These are phyloP conservation scores for Daedalea quercina DNA, from an alignment of 768 basidiomycete genomes.

Conservation along the genomic window DNA sequence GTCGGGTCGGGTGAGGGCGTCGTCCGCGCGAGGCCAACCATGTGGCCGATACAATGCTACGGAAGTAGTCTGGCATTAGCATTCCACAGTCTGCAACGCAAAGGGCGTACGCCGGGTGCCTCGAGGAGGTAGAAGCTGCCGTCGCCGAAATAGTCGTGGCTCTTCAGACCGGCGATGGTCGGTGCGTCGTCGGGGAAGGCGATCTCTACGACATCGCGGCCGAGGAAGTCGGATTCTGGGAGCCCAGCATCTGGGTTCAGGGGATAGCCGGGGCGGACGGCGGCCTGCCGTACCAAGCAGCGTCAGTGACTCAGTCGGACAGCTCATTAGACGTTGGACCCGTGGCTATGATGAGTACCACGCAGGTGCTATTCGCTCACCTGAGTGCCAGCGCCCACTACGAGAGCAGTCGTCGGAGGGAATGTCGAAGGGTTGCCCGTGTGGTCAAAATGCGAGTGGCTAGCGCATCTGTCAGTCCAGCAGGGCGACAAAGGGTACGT, in stretches of 20 bases:
- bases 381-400: background rate
- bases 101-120: slow-evolving; percentile 42
- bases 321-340: too few relatives aligned
- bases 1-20: slow-evolving; percentile 34
- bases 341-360: background rate
- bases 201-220: background rate
- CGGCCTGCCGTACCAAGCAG: background rate
- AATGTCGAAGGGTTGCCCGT: background rate
- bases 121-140: slow-evolving; percentile 53
- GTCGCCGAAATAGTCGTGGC: slow-evolving; percentile 45
- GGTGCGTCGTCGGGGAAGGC: background rate
- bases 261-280: background rate
- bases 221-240: background rate
- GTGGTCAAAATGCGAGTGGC: background rate
- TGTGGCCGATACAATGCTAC: slow-evolving; percentile 32
- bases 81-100: slow-evolving; percentile 9
- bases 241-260: background rate
- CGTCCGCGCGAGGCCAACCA: slow-evolving; percentile 48
- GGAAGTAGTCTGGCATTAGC: slow-evolving; percentile 6
- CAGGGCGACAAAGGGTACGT: too few relatives aligned
- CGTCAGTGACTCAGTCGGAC: too few relatives aligned
- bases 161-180: background rate
- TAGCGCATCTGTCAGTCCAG: background rate
- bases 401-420: background rate
- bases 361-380: background rate